Evolutionary conservation across 202 grass and related monocot genomes (phyloP), one percentile per base, ranked within the genome.

Genomic region (Musa balbisiana): DNA sequence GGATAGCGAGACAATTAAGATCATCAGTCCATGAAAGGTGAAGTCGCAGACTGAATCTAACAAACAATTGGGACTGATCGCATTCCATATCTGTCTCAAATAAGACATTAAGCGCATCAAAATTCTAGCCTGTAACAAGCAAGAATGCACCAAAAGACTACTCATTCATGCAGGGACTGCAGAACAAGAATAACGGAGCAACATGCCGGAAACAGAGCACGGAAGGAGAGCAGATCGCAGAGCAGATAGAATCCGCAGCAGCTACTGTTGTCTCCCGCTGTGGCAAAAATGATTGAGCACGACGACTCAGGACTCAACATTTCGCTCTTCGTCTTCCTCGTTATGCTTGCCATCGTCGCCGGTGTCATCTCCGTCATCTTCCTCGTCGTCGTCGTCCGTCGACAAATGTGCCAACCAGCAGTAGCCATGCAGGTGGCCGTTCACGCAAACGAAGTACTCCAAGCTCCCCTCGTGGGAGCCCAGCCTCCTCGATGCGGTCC

Each of bases 391-490:
- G 2, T 86, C 85, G 75, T 71, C 79, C 25, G 81, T 75, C 25
- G 92, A 96, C 43, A 97, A 84, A 1, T 78, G 93, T 1, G 84
- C 69, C 76, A 97, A 86, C 84, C 86, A 93, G 90, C 90, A 97
- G 80, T 81, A 89, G 43, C 93, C 93, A 69, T 97, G 90, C 21
- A 93, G 82, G 77, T 97, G 93, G 0, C 90, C 90, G 75, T 92
- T 93, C 73, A 97, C 88, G 83, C 93, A 97, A 43, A 97, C 88
- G 64, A 91, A 93, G 84, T 97, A 97, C 88, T 97, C 84, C 19
- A 97, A 62, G 6, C 67, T 20, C 1, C 71, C 90, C 4, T 93
- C 77, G 66, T 80, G 43, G 23, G 90, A 76, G 43, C 90, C 93
- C 23, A 97, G 90, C 0, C 88, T 22, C 0, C 82, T 79, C 10